These are phyloP conservation scores for Aureococcus anophagefferens DNA, from an alignment of 108 stramenopile genomes.

Conservation along the genomic window DNA sequence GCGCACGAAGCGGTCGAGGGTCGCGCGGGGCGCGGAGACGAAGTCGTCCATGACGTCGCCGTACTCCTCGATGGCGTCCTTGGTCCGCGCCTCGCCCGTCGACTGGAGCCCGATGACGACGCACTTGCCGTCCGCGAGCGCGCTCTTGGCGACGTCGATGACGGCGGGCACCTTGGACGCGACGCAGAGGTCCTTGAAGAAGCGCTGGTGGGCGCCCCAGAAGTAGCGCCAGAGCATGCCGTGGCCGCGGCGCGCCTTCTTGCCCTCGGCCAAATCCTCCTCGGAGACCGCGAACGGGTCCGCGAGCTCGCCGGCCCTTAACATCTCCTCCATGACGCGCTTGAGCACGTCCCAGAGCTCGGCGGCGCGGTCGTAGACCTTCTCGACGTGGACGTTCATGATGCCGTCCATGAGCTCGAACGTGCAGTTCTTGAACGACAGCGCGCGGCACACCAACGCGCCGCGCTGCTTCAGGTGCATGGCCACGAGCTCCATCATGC, in stretches of 20 bases:
- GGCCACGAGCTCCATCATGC: conserved; percentile 61
- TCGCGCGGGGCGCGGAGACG: conserved; percentile 10
- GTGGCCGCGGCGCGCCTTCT: background rate
- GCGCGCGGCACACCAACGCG: conserved; percentile 40
- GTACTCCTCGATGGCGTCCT: background rate
- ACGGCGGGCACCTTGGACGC: conserved; percentile 41
- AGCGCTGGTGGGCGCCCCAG: conserved; percentile 52
- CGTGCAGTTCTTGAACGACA: conserved; percentile 49
- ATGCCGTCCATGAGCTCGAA: conserved; percentile 48
- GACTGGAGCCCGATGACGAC: conserved; percentile 36
- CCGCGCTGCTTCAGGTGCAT: conserved; percentile 59
- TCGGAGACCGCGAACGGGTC: background rate
- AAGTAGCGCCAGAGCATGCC: conserved; percentile 28
- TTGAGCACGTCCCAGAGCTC: conserved; percentile 41
- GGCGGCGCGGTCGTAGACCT: conserved; percentile 41
- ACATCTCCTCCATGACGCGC: background rate
- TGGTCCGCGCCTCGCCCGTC: conserved; percentile 24
- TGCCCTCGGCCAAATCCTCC: background rate
- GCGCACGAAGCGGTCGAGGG: conserved; percentile 22
- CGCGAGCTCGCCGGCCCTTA: too few species aligned
- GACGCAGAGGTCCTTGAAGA: conserved; percentile 43
- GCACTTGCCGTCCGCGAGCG: conserved; percentile 27
- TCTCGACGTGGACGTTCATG: conserved; percentile 18
- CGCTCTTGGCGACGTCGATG: conserved; percentile 27
- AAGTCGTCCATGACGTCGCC: conserved; percentile 10